These are phyloP conservation scores for Pythium rhizo-oryzae DNA, from an alignment of 352 stramenopile species.

Conservation along the genomic window DNA sequence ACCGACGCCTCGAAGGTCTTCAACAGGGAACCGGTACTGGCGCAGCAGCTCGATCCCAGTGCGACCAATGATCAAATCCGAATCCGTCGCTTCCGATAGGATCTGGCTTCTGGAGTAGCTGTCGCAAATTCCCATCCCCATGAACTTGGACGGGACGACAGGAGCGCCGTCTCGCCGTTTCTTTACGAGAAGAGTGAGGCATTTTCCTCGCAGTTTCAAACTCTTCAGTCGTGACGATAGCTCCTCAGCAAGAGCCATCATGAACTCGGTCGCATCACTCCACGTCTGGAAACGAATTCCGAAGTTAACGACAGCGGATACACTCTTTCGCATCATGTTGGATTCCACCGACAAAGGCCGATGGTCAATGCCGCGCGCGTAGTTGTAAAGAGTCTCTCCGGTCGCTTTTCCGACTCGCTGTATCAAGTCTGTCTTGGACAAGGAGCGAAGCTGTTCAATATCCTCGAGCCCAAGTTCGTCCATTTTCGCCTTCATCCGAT, in stretches of 20 bases:
- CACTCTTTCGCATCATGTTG: constrained; percentile 82
- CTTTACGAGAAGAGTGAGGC: constrained; percentile 85
- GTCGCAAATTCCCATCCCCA: constrained; percentile 87
- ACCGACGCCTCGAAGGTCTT: constrained; percentile 74
- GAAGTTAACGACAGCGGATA: constrained; percentile 93
- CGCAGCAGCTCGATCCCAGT: constrained; percentile 60
- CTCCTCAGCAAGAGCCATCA: constrained; percentile 80
- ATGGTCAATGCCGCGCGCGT: constrained; percentile 75
- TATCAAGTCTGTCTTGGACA: constrained; percentile 59
- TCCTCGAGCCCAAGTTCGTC: constrained; percentile 64
- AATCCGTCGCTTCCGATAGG: constrained; percentile 58
- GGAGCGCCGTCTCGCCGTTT: constrained; percentile 68
- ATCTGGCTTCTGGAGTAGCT: constrained; percentile 82
- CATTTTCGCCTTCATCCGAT: constrained; percentile 66
- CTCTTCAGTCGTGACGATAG: constrained; percentile 60
- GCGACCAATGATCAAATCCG: constrained; percentile 51
- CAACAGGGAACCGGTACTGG: constrained; percentile 56
- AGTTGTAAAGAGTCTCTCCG: constrained; percentile 75
- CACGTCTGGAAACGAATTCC: constrained; percentile 89
- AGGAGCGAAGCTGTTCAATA: constrained; percentile 58
- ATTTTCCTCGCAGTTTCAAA: constrained; percentile 59
- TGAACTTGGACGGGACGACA: constrained; percentile 83
- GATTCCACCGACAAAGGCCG: constrained; percentile 68
- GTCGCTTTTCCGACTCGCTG: constrained; percentile 67
- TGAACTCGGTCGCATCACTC: constrained; percentile 77